Evolutionary conservation across 2,329 filamentous ascomycete genomes (phyloP), one percentile per base, ranked within the genome.

Genomic region (Cytospora piceae): DNA sequence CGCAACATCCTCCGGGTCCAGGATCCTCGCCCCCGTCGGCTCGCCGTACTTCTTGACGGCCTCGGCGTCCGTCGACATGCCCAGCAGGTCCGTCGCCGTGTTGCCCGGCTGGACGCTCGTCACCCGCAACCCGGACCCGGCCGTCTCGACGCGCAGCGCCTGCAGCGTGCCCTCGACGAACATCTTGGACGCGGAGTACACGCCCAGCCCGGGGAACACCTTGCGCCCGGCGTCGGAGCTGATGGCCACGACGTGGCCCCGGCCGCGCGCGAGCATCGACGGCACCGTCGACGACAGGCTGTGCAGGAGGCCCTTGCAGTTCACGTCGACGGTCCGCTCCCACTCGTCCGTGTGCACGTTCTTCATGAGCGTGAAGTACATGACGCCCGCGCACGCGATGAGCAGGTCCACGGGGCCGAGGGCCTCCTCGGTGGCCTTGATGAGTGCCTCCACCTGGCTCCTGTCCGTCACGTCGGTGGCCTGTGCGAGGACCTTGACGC

Each of bases 331-430:
- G 0, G 91, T 94, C 65, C 86, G 89, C 69, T 93, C 88, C 91
- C 91, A 94, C 72, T 94, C 88, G 6, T 91, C 89, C 0, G 81
- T 85, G 69, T 90, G 84, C 20, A 81, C 84, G 74, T 93, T 94
- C 64, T 88, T 86, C 91, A 94, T 94, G 87, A 94, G 88, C 63
- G 91, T 94, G 78, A 88, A 94, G 79, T 94, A 94, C 91, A 94
- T 94, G 74, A 94, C 91, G 42, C 91, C 91, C 0, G 91, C 92
- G 72, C 90, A 92, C 51, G 87, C 87, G 58, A 94, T 86, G n/a
- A 94, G 83, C 60, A 94, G 91, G 74, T 94, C 91, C 54, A 94
- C 81, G 0, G 88, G 85, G 0, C 91, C 91, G 0, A 94, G 86
- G 70, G 88, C 80, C 55, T 85, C 81, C 31, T 80, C 80, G 1